A percentile compares a stretch with the other conserved stretches of the same genome.
Conservation (phyloP, 192 early-diverging fungal genomes). For the Coemansia sp. region DNA sequence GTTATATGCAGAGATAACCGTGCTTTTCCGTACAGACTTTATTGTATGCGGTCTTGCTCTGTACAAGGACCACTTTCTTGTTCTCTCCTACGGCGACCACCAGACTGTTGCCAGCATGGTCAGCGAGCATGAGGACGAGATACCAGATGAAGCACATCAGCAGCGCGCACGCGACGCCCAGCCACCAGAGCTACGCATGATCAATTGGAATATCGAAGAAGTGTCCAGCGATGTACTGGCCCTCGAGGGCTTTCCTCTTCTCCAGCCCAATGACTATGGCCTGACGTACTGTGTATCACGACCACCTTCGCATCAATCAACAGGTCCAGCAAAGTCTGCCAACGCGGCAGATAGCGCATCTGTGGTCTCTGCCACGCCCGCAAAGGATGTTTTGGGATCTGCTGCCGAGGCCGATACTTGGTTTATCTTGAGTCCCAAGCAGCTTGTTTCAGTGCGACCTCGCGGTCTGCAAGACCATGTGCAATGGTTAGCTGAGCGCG, state of each 20-base stretch:
- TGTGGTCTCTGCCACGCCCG: background rate
- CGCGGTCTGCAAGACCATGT: slow-evolving; percentile 92
- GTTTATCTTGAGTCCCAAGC: slow-evolving; percentile 92
- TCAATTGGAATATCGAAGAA: slow-evolving; percentile 75
- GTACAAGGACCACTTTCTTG: slow-evolving; percentile 31
- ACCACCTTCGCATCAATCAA: background rate
- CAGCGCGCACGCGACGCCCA: slow-evolving; percentile 45
- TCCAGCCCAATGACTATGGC: slow-evolving; percentile 93
- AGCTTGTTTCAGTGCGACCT: slow-evolving; percentile 83
- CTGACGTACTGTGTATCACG: slow-evolving; percentile 60
- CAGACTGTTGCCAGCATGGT: slow-evolving; percentile 5
- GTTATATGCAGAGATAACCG: slow-evolving; percentile 55
- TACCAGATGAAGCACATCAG: slow-evolving; percentile 15
- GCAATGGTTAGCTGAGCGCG: slow-evolving; percentile 84
- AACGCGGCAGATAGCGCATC: background rate
- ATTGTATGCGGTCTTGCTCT: slow-evolving; percentile 87
- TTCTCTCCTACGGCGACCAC: slow-evolving; percentile 48
- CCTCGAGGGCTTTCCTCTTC: slow-evolving; percentile 79
- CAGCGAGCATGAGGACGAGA: slow-evolving; percentile 1
- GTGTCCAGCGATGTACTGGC: slow-evolving; percentile 85
- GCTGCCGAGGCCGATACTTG: slow-evolving; percentile 68
- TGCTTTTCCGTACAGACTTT: slow-evolving; percentile 54
- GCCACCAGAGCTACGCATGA: slow-evolving; percentile 89
- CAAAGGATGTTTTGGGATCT: background rate
- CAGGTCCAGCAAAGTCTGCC: too few relatives aligned